A percentile compares a stretch with the other conserved stretches of the same genome.
These are phyloP conservation scores for Rubia yunnanensis DNA, from an alignment of 257 asterid species.

Conservation along the genomic window DNA sequence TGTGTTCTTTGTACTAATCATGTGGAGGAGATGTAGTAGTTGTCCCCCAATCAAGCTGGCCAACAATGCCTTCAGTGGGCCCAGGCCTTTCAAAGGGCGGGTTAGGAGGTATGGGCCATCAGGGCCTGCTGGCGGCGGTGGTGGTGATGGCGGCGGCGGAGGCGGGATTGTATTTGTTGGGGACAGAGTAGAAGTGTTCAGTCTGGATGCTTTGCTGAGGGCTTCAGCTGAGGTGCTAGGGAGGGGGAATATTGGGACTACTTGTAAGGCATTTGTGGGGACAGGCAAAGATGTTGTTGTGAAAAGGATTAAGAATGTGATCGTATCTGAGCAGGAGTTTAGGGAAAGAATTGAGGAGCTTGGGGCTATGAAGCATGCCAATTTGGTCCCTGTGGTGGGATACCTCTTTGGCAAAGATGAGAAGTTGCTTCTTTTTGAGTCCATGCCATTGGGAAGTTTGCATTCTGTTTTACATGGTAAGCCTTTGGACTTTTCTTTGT, in stretches of 20 bases:
- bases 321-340: constrained; percentile 34
- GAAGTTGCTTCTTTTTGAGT: constrained; percentile 46
- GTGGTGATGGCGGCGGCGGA: constrained; percentile 16
- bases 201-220: constrained; percentile 36
- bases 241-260: constrained; percentile 47
- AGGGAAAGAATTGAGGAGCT: constrained; percentile 30
- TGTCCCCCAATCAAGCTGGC: constrained; percentile 11
- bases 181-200: constrained; percentile 18
- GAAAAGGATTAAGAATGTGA: constrained; percentile 47
- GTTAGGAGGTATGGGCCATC: neutral
- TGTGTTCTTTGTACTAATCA: constrained; percentile 13
- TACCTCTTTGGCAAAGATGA: constrained; percentile 54
- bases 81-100: neutral
- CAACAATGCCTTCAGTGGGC: constrained; percentile 10
- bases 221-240: constrained; percentile 56
- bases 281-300: constrained; percentile 45
- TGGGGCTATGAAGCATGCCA: constrained; percentile 38
- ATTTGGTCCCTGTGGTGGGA: constrained; percentile 46
- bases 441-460: constrained; percentile 40
- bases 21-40: constrained; percentile 21
- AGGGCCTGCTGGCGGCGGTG: neutral
- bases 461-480: constrained; percentile 40
- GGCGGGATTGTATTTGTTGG: constrained; percentile 42
- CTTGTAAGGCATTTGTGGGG: constrained; percentile 52
- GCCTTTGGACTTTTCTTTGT: neutral